Evolutionary conservation across 345 rosid genomes (phyloP), one percentile per base, ranked within the genome.

Genomic region (Passiflora organensis): DNA sequence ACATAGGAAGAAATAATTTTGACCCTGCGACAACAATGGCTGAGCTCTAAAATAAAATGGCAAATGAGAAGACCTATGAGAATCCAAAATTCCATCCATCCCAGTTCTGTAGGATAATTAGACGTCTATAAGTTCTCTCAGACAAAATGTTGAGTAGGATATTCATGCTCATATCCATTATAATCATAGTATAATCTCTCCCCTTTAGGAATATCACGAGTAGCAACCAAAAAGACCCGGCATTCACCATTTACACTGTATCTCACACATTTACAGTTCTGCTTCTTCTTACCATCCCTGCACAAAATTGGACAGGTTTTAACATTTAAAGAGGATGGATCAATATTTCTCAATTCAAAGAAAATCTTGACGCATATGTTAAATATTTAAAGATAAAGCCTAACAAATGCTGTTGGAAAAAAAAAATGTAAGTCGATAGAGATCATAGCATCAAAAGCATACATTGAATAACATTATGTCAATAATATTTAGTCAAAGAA

Each of bases 101-200:
- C 72, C 56, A 23, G 32, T 63, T 56, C 53, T 51, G 49, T 53
- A 48, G 56, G 54, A 59, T 41, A 55, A 60, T 60, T 60, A 67
- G 67, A 58, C 56, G 32, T 47, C 48, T 38, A 48, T 66, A 38
- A 19, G 68, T 48, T 64, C 25, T 59, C 67, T 85, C 77, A 87
- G 55, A 91, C 68, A 75, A 91, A 87, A 78, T 85, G 85, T 43
- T 91, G 85, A 51, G 97, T 91, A 10, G 97, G 97, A 64, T 91
- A 91, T 66, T 83, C 95, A 57, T 91, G 78, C 79, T 87, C 96
- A 62, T 85, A 78, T 58, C 96, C 97, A 71, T 91, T 91, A 63
- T 91, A 91, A 71, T 91, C 96, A 75, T 91, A 91, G 58, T 91
- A 91, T 32, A 91, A 91, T 69, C 91, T 83, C 75, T 91, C 96